phyloP scores from a whole-genome alignment of 768 basidiomycete species.

The Podaxis carcinomalis region DNA sequence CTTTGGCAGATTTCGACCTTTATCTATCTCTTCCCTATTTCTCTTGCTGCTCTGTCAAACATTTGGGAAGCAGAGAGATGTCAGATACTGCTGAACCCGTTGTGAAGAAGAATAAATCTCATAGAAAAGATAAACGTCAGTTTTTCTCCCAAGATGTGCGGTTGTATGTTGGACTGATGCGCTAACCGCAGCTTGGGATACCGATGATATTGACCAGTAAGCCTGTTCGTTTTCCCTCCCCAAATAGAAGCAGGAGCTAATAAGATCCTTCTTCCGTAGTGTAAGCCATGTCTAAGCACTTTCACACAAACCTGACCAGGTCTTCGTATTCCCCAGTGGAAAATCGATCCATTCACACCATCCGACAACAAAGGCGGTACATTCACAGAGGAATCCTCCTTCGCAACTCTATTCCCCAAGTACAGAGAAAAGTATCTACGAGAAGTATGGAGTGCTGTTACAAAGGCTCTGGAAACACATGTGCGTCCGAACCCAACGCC shows the following conservation, averaged over 20 bases:
- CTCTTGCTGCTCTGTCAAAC: not conserved
- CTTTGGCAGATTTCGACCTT: not conserved
- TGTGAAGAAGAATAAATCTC: slow-evolving; percentile 81
- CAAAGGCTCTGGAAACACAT: slow-evolving; percentile 75
- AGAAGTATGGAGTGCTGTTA: slow-evolving; percentile 92
- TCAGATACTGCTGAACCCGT: slow-evolving; percentile 39
- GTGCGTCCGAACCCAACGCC: slow-evolving; percentile 32
- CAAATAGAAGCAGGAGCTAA: not conserved
- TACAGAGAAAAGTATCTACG: slow-evolving; percentile 96
- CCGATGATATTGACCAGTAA: slow-evolving; percentile 98
- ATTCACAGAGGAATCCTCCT: slow-evolving; percentile 95
- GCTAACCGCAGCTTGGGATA: slow-evolving; percentile 83
- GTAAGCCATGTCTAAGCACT: slow-evolving; percentile 29
- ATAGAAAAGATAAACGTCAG: slow-evolving; percentile 95
- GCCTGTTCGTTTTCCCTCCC: slow-evolving; percentile 21
- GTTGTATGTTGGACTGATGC: not conserved
- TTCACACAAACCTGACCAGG: not conserved
- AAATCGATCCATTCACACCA: slow-evolving; percentile 73
- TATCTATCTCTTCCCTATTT: not conserved
- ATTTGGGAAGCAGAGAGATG: slow-evolving; percentile 22
- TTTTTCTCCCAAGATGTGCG: not conserved
- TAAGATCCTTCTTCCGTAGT: slow-evolving; percentile 22
- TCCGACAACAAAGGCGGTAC: slow-evolving; percentile 77
- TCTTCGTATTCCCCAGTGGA: slow-evolving; percentile 58
- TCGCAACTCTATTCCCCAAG: slow-evolving; percentile 97